Conservation (phyloP, 371 early-diverging fungal species). For the Mortierella sp. region DNA sequence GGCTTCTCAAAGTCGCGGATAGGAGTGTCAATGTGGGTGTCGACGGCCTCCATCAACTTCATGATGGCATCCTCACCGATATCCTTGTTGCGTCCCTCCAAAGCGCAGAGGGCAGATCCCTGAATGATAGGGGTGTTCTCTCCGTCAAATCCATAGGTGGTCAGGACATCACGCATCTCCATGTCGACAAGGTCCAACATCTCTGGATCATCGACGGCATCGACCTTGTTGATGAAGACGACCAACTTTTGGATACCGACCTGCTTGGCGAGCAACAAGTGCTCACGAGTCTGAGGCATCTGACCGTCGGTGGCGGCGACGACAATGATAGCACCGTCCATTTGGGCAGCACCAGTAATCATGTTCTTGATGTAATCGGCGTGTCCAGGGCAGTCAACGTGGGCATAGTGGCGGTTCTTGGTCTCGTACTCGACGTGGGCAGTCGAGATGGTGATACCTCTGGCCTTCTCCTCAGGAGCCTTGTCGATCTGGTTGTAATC, state of each 20-base stretch:
- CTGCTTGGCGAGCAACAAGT: constrained; percentile 95
- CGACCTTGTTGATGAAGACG: constrained; percentile 99
- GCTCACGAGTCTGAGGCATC: constrained; percentile 97
- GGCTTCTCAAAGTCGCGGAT: constrained; percentile 96
- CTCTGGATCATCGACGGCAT: constrained; percentile 95
- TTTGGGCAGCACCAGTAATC: constrained; percentile 99
- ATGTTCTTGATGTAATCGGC: constrained; percentile 99
- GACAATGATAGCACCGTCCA: constrained; percentile 99
- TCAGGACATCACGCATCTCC: constrained; percentile 98
- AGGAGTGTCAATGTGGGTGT: constrained; percentile 94
- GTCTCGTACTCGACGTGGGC: constrained; percentile 98
- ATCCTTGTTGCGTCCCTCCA: constrained; percentile 93
- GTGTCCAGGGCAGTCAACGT: constrained; percentile 99
- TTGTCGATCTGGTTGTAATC: constrained; percentile 97
- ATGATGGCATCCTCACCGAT: constrained; percentile 89
- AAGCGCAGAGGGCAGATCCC: constrained; percentile 96
- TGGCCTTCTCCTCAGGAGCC: constrained; percentile 97
- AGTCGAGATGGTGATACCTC: constrained; percentile 97
- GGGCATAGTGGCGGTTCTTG: constrained; percentile 90
- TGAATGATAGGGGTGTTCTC: constrained; percentile 93
- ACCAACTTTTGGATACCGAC: constrained; percentile 97
- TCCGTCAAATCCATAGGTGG: constrained; percentile 94
- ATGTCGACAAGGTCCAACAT: constrained; percentile 98
- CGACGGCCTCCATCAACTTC: constrained; percentile 83
- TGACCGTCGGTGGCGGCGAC: constrained; percentile 98